Percentiles rank a stretch among this genome's conserved stretches.
These are phyloP conservation scores for Pseudevernia furfuracea DNA, from an alignment of 495 filamentous ascomycete species.

Conservation along the genomic window DNA sequence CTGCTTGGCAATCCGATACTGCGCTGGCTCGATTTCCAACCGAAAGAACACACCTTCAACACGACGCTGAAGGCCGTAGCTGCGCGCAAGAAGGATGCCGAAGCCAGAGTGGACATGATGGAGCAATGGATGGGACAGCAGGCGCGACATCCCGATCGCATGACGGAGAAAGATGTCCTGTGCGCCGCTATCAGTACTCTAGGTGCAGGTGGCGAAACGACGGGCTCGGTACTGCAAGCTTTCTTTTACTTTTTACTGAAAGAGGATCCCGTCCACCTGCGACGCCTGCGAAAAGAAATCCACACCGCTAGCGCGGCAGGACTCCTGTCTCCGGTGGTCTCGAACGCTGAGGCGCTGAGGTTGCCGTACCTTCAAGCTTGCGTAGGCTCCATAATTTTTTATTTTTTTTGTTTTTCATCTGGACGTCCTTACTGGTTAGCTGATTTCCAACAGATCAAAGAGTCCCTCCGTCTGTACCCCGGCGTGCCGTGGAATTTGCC, in stretches of 20 bases:
- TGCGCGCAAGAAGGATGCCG: slow-evolving; percentile 33
- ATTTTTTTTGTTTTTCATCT: too few relatives aligned
- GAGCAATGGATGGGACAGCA: slow-evolving; percentile 38
- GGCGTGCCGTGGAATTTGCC: background rate
- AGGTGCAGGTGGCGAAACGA: slow-evolving; percentile 41
- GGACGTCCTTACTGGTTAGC: background rate
- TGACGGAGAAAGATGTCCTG: slow-evolving; percentile 37
- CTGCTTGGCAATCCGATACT: slow-evolving; percentile 23
- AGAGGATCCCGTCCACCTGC: background rate
- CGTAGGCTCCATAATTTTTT: background rate
- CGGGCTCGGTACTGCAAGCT: slow-evolving; percentile 34
- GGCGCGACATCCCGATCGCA: slow-evolving; percentile 33
- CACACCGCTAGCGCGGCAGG: background rate
- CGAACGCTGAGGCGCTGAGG: background rate
- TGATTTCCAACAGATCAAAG: background rate
- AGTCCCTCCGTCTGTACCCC: background rate
- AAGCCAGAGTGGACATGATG: slow-evolving; percentile 38
- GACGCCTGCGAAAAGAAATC: background rate
- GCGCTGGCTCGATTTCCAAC: slow-evolving; percentile 34
- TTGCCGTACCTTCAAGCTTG: background rate
- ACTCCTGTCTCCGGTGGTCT: background rate
- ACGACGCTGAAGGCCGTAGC: slow-evolving; percentile 37
- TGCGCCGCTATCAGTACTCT: slow-evolving; percentile 35
- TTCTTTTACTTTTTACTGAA: slow-evolving; percentile 33
- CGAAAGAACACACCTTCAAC: slow-evolving; percentile 38